Conservation (phyloP, 208 protist genomes). For the Trypanosoma melophagium region DNA sequence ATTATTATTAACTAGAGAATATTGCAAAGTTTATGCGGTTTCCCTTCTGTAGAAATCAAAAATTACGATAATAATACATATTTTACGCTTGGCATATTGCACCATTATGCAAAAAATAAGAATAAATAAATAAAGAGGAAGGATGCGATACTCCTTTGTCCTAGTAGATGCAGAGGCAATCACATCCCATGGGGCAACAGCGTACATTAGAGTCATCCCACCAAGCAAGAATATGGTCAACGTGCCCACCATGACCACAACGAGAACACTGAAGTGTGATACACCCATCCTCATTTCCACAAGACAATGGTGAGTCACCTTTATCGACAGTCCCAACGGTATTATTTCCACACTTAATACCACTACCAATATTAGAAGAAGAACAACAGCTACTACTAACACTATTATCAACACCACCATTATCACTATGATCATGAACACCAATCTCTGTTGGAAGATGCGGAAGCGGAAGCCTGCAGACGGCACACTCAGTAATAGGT, state of each 20-base stretch:
- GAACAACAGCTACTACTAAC: background rate
- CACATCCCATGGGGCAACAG: slow-evolving; percentile 73
- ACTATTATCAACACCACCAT: background rate
- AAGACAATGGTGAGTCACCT: background rate
- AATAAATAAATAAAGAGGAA: background rate
- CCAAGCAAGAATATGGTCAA: slow-evolving; percentile 72
- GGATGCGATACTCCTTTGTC: no score
- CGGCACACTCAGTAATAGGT: slow-evolving; percentile 55
- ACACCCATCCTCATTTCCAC: slow-evolving; percentile 40
- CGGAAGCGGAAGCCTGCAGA: slow-evolving; percentile 62
- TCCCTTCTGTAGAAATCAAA: no score
- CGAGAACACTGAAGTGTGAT: slow-evolving; percentile 64
- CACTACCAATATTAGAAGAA: background rate
- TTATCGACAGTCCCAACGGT: background rate
- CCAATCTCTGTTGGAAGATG: slow-evolving; percentile 22
- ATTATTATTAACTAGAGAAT: no score
- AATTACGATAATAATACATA: no score
- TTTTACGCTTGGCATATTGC: no score
- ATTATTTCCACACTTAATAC: slow-evolving; percentile 4
- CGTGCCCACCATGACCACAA: slow-evolving; percentile 80
- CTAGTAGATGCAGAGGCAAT: slow-evolving; percentile 67
- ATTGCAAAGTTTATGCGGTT: no score
- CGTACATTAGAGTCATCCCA: slow-evolving; percentile 57
- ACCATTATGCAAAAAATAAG: slow-evolving; percentile 1
- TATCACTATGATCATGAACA: background rate